Evolutionary conservation across 805 yeast genomes (phyloP).

Genomic region (Candida qinlingensis): DNA sequence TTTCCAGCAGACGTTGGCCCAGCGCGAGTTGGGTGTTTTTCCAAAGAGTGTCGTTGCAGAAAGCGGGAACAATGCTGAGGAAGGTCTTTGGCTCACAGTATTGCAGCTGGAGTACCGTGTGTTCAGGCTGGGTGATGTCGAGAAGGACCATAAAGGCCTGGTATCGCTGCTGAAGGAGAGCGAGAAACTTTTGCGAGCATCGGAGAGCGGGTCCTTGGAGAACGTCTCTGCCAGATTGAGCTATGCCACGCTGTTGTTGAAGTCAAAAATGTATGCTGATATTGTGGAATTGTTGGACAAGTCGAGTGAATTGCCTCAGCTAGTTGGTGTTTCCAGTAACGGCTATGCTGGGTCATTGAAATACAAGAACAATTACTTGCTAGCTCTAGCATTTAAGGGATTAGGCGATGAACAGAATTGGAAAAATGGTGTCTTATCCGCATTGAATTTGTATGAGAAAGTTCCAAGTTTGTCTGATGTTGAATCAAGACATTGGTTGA

Average conservation of each 20-base stretch:
- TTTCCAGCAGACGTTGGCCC: not conserved
- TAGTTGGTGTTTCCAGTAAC: not conserved
- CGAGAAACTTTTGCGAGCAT: not conserved
- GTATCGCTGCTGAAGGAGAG: not conserved
- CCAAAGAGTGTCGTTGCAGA: not conserved
- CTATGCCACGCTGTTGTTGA: not conserved
- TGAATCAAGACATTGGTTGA: conserved; percentile 20
- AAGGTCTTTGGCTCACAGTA: not conserved
- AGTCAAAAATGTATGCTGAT: not conserved
- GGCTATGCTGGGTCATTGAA: conserved; percentile 6
- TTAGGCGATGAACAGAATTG: not conserved
- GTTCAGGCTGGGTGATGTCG: not conserved
- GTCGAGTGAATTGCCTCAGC: not conserved
- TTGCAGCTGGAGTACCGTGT: conserved; percentile 1
- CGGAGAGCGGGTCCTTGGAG: not conserved
- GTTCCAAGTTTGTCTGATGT: conserved; percentile 18
- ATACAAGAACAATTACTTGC: conserved; percentile 12
- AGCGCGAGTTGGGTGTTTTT: not conserved
- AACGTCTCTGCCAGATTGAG: not conserved
- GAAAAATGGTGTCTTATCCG: conserved; percentile 6
- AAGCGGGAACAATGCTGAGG: not conserved
- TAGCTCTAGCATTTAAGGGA: conserved; percentile 3
- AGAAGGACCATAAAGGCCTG: not conserved
- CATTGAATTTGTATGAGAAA: conserved; percentile 9
- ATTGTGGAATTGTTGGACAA: not conserved